Evolutionary conservation across 768 basidiomycete species (phyloP), one percentile per base, ranked within the genome.

Genomic region (Auriscalpium vulgare): DNA sequence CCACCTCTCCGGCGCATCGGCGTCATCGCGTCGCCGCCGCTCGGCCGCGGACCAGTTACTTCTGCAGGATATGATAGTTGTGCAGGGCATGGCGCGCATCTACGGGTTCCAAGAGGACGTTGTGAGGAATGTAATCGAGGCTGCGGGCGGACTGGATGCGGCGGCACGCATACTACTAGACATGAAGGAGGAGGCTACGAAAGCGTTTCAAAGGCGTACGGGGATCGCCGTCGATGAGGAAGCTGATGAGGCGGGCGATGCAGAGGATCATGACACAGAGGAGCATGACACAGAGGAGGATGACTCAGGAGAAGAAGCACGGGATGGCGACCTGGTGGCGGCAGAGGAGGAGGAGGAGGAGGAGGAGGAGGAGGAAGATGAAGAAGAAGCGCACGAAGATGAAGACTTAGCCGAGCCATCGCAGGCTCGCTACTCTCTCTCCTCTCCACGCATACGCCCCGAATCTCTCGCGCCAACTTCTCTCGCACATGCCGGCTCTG

Each of bases 91-190:
- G 68, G 72, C 77, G 0, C 61, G 67, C 17, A 76, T 78, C 36
- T 77, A 80, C 44, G 75, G 75, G 14, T 77, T 77, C 56, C 66
- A 64, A 11, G 62, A 73, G 46, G 67, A 70, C 3, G 71, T 78
- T 6, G 78, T 78, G 17, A 66, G 70, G 50, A 65, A 65, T 13
- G 68, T 79, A 34, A 78, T 73, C 58, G 37, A 63, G 9, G 37
- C 60, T 0, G 64, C 72, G 19, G 59, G 66, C 48, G 74, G 68
- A 55, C 61, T 83, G 16, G 56, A 64, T 13, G 65, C 68, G 53
- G 69, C 76, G 23, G 77, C 29, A 29, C 29, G 29, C 29, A 29
- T 29, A 29, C 29, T 29, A 29, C 29, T 29, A 29, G 29, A 29
- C 23, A 73, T 74, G 2, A 72, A 74, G 55, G 62, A 56, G 17